Base-by-base conservation (phyloP, 441 rosid species). In the Biscutella laevigata region DNA sequence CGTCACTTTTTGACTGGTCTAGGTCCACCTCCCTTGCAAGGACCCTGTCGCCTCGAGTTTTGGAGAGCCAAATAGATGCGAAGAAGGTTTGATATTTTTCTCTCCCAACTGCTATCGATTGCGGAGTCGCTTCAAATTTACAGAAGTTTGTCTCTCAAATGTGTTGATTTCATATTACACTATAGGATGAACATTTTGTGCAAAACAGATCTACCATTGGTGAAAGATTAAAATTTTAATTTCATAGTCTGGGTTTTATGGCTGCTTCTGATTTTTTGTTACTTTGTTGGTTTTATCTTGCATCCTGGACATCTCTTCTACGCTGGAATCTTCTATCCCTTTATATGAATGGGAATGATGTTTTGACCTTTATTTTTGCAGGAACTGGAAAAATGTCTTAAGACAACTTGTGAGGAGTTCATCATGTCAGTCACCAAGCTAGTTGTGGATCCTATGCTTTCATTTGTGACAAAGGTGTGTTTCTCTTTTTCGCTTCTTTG, bases 361-460 rank as follows among this genome's bases (percentile, higher is more conserved):
- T 29, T 6, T 58, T 12, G 14, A 40, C 32, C 28, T 26, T 44
- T 69, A 34, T 52, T 34, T 58, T 59, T 68, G 66, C 80, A 92
- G 95, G 99, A 92, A 46, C 77, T 86, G 64, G 97, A 92, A 80
- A 92, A 81, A 74, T 84, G 83, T 77, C 78, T 92, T 3, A 92
- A 92, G 71, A 73, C 90, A 64, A 88, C 95, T 32, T 92, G 97
- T 36, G 99, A 92, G 79, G 99, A 92, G 82, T 92, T 88, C 77
- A 92, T 88, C 51, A 88, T 92, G 97, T 76, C 88, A 38, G 91
- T 86, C 62, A 86, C 98, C 25, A 92, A 88, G 76, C 80, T 80
- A 56, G 84, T 88, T 43, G 96, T 88, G 59, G 98, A 92, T 73
- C 95, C 98, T 53, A 79, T 92, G 94, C 96, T 92, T 67, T 86